phyloP scores from a whole-genome alignment of 192 early-diverging fungal species.

The Gaertneriomyces semiglobifer region DNA sequence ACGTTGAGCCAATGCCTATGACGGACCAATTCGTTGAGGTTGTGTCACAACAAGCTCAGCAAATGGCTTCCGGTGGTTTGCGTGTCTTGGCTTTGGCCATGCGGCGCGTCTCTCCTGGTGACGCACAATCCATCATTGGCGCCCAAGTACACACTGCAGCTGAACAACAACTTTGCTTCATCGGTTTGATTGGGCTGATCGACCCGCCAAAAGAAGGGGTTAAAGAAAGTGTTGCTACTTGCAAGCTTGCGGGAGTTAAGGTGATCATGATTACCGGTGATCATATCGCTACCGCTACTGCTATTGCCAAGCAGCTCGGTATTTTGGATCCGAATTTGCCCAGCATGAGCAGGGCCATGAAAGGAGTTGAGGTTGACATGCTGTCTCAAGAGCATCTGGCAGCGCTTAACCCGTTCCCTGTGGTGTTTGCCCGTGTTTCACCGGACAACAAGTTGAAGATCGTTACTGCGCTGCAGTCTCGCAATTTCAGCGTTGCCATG shows the following conservation, averaged over 20 bases:
- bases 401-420: constrained; percentile 80
- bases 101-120: constrained; percentile 58
- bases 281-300: constrained; percentile 86
- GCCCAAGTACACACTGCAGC: constrained; percentile 53
- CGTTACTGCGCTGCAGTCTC: constrained; percentile 81
- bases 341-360: constrained; percentile 69
- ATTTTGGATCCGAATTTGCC: constrained; percentile 62
- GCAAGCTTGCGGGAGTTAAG: constrained; percentile 88
- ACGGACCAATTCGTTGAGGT: constrained; percentile 58
- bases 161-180: constrained; percentile 77
- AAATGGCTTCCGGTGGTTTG: constrained; percentile 82
- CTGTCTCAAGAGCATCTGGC: constrained; percentile 85
- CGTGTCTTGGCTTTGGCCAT: constrained; percentile 86
- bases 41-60: constrained; percentile 58
- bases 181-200: constrained; percentile 88
- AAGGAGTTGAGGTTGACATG: constrained; percentile 85
- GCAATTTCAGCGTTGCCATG: constrained; percentile 51
- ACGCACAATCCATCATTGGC: constrained; percentile 50
- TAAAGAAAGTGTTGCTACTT: constrained; percentile 71
- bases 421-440: constrained; percentile 91
- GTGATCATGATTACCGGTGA: constrained; percentile 99
- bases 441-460: constrained; percentile 98
- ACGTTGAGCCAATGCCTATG: constrained; percentile 36
- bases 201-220: constrained; percentile 88
- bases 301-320: constrained; percentile 86